Conservation (phyloP, 176 grass and related monocot genomes). For the Otatea glauca region DNA sequence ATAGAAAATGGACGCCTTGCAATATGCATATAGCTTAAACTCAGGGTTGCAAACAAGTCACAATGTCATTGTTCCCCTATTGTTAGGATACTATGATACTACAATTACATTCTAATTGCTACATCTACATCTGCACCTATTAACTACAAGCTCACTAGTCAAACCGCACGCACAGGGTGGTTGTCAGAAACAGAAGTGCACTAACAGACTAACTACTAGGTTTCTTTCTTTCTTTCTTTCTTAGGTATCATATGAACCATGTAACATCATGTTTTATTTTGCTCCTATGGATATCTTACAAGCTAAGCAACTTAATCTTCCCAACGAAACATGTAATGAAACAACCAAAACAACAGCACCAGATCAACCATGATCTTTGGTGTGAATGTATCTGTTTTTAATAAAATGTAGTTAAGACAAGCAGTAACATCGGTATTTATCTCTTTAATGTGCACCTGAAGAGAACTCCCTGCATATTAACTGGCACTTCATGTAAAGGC, state of each 20-base stretch:
- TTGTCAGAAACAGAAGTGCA: not conserved
- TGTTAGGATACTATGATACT: not conserved
- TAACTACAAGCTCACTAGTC: not conserved
- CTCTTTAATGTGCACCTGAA: not conserved
- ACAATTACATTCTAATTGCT: slow-evolving; percentile 7
- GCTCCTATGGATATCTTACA: not conserved
- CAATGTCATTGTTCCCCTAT: not conserved
- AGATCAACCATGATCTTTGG: not conserved
- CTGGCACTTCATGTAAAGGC: not conserved
- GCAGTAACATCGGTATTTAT: not conserved
- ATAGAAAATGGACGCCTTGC: not conserved
- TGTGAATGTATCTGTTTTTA: not conserved
- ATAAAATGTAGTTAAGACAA: not conserved
- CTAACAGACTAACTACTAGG: not conserved
- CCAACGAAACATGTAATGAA: not conserved
- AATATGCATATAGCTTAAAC: not conserved
- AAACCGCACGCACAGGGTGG: not conserved
- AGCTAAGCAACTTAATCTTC: not conserved
- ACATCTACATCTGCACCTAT: not conserved
- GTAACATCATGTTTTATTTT: not conserved
- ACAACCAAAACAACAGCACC: slow-evolving; percentile 1
- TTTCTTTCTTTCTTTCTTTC: not conserved
- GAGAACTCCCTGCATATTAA: slow-evolving; percentile 1
- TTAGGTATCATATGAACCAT: not conserved
- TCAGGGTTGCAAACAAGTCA: not conserved